Base-by-base conservation (phyloP, 2,329 filamentous ascomycete genomes). In the Cordyceps militaris region DNA sequence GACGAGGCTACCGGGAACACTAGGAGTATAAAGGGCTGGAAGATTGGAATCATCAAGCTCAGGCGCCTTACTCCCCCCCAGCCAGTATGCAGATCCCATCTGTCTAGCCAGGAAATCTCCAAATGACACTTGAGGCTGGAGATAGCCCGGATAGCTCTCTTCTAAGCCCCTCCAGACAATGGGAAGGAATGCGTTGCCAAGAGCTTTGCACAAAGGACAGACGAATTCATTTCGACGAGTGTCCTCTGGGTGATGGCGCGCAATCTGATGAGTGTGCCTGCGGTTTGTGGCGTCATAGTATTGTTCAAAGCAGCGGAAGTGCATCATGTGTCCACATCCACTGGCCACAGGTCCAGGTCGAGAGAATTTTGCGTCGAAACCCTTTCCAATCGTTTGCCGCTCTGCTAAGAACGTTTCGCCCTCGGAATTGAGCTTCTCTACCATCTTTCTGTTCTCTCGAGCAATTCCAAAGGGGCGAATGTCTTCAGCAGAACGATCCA, bases 271-370 rank as follows among this genome's bases (percentile, higher is more conserved):
- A 21, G 83, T 83, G 68, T 99, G 95, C 40, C 94, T 84, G 60
- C 92, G 82, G 55, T 86, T 80, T 0, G 91, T 96, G 4, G 93
- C 91, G 47, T 89, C 84, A 63, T 90, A 88, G 67, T 97, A 99
- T 42, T 88, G 83, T 66, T 97, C 91, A 68, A 99, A 99, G 73
- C 94, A 99, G 64, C 83, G 85, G 70, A 89, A 97, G 71, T 99
- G 94, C 94, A 99, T 99, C 67, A 99, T 95, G 70, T 99, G 94
- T 3, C 94, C 94, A 71, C 94, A 99, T 10, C 93, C 91, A 36
- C 89, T 89, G 11, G 92, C 89, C 1, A 97, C 87, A 0, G 93
- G 89, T 0, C 92, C 94, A 19, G 82, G 78, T 28, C 81, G 79
- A 34, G 84, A 84, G 42, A 84, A 79, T 10, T 80, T 77, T 7